Base-by-base conservation (phyloP, 1,284 basidiomycete genomes). In the Malassezia equina region DNA sequence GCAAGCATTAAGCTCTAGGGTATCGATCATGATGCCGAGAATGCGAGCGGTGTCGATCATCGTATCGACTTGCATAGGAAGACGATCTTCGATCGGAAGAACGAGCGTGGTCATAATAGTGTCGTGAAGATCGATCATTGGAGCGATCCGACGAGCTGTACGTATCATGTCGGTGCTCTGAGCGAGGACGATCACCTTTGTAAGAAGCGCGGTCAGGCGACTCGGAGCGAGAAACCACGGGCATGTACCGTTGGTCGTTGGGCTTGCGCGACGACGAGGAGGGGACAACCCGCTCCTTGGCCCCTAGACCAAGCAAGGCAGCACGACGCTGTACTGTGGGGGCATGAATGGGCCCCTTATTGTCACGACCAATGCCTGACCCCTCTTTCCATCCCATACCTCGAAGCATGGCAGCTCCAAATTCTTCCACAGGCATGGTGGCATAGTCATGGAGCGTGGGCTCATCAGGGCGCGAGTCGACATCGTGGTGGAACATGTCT, bases 381-480 rank as follows among this genome's bases (percentile, higher is more conserved):
- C 86, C 87, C 47, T 88, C 85, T 55, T 85, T 85, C 89, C 90
- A 95, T 3, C 91, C 93, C 93, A 98, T 96, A 0, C 93, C 93
- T 40, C 91, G 82, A 6, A 95, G 79, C 68, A 98, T 81, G 5
- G 93, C 93, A 5, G 86, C 84, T 9, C 94, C 93, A 64, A 98
- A 98, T 52, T 89, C 86, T 7, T 86, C 84, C 19, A 99, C 84
- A 0, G 93, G 93, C 0, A 95, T 82, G 3, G 88, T 85, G 27
- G 82, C 83, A 72, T 98, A 98, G 76, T 93, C 93, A 0, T 87
- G 84, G 9, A 89, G 76, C 0, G 85, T 83, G 0, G 89, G 72
- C 17, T 67, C 67, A 17, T 73, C 71, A 1, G 71, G 71, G 13
- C 69, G 49, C 4, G 63, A 59, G 40, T 64, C 62, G 27, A 67